A percentile compares a stretch with the other conserved stretches of the same genome.
Conservation (phyloP, 1,284 basidiomycete genomes). For the Sanghuangporus weigelae region DNA sequence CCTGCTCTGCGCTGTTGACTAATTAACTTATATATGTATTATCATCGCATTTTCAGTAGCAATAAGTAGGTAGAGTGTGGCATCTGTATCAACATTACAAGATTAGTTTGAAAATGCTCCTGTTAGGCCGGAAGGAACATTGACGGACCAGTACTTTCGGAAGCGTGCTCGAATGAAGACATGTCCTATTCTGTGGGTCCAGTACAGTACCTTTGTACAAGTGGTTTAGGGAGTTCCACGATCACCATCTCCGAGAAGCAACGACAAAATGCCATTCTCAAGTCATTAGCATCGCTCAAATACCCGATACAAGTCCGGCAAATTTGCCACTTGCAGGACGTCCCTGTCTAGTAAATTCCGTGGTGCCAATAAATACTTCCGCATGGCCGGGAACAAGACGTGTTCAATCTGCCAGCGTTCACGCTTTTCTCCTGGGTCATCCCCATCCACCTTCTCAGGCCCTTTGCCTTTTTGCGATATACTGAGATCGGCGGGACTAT, state of each 20-base stretch:
- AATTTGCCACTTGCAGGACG: constrained; percentile 79
- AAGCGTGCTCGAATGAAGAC: too few species aligned
- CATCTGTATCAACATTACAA: too few species aligned
- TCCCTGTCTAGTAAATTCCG: constrained; percentile 67
- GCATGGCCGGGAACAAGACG: constrained; percentile 78
- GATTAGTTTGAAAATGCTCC: too few species aligned
- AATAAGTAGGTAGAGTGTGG: too few species aligned
- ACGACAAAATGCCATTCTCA: too few species aligned
- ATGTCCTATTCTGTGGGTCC: too few species aligned
- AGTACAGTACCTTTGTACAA: too few species aligned
- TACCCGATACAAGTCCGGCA: constrained; percentile 86
- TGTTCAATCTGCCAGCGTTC: constrained; percentile 85
- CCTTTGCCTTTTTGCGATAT: constrained; percentile 24
- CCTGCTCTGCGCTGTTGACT: background rate
- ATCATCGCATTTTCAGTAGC: too few species aligned
- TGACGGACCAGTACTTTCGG: too few species aligned
- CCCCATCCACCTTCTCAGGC: constrained; percentile 22
- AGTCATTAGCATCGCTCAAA: constrained; percentile 76
- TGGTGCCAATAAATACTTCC: constrained; percentile 68
- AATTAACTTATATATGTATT: background rate
- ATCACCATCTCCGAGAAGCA: too few species aligned
- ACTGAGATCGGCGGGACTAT: constrained; percentile 59
- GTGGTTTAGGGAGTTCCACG: too few species aligned
- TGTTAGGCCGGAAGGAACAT: too few species aligned
- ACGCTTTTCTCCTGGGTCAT: constrained; percentile 40